phyloP scores from a whole-genome alignment of 257 asterid genomes.

The Petunia secreta region DNA sequence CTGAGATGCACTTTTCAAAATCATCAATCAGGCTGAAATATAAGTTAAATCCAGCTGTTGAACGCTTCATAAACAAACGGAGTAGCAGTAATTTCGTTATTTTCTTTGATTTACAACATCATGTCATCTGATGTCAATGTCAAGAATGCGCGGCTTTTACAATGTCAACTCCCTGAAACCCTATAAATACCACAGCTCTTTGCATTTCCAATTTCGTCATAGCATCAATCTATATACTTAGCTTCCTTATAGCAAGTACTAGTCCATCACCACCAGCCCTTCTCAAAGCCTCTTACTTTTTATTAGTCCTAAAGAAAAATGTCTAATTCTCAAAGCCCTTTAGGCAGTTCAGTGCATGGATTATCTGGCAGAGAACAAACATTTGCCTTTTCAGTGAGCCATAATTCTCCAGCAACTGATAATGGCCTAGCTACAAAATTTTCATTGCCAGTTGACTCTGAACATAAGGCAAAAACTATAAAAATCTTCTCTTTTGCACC shows the following conservation, averaged over 20 bases:
- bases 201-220: neutral
- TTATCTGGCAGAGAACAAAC: constrained; percentile 24
- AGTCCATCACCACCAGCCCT: neutral
- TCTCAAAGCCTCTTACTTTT: neutral
- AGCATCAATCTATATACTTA: neutral
- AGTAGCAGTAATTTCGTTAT: too few species aligned
- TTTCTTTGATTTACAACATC: neutral
- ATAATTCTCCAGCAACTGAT: neutral
- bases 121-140: constrained; percentile 24
- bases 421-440: constrained; percentile 21
- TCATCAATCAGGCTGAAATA: too few species aligned
- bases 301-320: neutral
- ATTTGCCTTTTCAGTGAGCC: constrained; percentile 24
- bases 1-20: too few species aligned
- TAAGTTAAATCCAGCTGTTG: too few species aligned
- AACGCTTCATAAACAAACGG: too few species aligned
- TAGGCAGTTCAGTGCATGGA: constrained; percentile 32
- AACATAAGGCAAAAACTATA: constrained; percentile 38
- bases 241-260: neutral
- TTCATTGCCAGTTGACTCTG: constrained; percentile 41
- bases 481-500: constrained; percentile 37
- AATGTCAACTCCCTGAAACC: constrained; percentile 12
- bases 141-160: neutral
- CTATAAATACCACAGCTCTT: constrained; percentile 18
- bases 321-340: constrained; percentile 6